phyloP scores from a whole-genome alignment of 352 stramenopile genomes.

The Pythium brassicae region DNA sequence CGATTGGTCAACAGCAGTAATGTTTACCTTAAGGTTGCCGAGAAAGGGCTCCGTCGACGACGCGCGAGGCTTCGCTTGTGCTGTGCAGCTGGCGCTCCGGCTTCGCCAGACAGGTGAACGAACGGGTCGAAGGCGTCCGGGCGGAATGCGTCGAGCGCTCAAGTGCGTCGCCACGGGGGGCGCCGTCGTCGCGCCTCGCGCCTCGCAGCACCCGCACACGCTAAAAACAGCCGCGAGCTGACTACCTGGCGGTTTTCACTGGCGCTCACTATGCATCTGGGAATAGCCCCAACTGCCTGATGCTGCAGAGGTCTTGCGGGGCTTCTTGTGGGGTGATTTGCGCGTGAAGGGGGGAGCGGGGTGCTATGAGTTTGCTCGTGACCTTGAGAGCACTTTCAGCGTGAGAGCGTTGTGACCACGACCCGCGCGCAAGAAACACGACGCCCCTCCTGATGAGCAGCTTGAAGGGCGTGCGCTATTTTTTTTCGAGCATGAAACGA shows the following conservation, averaged over 20 bases:
- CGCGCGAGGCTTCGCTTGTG: neutral
- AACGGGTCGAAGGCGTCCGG: no score
- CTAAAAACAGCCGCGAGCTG: neutral
- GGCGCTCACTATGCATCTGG: conserved; percentile 3
- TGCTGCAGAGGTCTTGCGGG: neutral
- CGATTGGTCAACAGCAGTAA: no score
- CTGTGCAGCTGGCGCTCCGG: neutral
- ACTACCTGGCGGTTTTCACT: neutral
- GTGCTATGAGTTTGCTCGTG: no score
- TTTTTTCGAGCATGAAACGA: neutral
- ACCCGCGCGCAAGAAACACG: no score
- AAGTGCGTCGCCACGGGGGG: neutral
- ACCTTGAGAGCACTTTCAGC: no score
- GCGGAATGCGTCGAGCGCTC: neutral
- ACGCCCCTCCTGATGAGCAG: no score
- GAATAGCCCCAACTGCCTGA: neutral
- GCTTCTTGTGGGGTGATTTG: neutral
- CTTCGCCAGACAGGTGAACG: neutral
- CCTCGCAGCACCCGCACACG: neutral
- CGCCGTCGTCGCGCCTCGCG: no score
- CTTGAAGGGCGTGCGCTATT: no score
- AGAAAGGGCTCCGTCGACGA: conserved; percentile 1
- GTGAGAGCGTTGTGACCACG: no score
- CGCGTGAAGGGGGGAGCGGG: no score
- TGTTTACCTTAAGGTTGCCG: neutral